These are phyloP conservation scores for Leucosporidium scottii DNA, from an alignment of 768 basidiomycete genomes.

Conservation along the genomic window DNA sequence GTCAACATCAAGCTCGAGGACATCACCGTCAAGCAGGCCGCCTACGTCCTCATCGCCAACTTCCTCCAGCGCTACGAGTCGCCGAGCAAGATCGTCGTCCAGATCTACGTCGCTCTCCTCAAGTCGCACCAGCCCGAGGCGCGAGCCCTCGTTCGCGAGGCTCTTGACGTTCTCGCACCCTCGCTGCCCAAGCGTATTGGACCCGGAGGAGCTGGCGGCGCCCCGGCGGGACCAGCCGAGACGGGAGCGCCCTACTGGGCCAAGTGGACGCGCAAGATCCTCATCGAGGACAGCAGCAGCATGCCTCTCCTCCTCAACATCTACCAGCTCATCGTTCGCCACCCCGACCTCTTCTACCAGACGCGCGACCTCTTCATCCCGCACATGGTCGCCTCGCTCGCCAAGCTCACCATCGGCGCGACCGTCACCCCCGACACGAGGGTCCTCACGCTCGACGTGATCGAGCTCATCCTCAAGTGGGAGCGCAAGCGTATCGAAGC, in stretches of 20 bases:
- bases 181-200: slow-evolving; percentile 60
- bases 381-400: slow-evolving; percentile 82
- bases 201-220: slow-evolving; percentile 48
- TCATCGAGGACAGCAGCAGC: slow-evolving; percentile 77
- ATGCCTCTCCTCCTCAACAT: slow-evolving; percentile 62
- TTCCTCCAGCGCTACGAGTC: slow-evolving; percentile 86
- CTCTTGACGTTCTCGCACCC: slow-evolving; percentile 76
- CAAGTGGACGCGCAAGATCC: slow-evolving; percentile 67
- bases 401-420: slow-evolving; percentile 71
- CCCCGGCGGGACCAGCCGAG: slow-evolving; percentile 33
- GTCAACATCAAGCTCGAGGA: slow-evolving; percentile 69
- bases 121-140: slow-evolving; percentile 73
- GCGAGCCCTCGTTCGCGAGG: slow-evolving; percentile 69
- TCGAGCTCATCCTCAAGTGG: slow-evolving; percentile 90
- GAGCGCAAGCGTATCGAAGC: slow-evolving; percentile 49
- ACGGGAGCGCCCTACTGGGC: slow-evolving; percentile 65
- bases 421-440: slow-evolving; percentile 67
- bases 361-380: slow-evolving; percentile 87
- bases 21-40: slow-evolving; percentile 82
- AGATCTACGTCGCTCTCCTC: slow-evolving; percentile 83
- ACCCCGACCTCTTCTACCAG: slow-evolving; percentile 83
- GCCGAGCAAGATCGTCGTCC: slow-evolving; percentile 81
- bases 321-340: slow-evolving; percentile 86
- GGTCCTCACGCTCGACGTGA: slow-evolving; percentile 77
- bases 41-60: slow-evolving; percentile 76